These are phyloP conservation scores for Tolypocladium endophyticum DNA, from an alignment of 2,329 filamentous ascomycete species.

Conservation along the genomic window DNA sequence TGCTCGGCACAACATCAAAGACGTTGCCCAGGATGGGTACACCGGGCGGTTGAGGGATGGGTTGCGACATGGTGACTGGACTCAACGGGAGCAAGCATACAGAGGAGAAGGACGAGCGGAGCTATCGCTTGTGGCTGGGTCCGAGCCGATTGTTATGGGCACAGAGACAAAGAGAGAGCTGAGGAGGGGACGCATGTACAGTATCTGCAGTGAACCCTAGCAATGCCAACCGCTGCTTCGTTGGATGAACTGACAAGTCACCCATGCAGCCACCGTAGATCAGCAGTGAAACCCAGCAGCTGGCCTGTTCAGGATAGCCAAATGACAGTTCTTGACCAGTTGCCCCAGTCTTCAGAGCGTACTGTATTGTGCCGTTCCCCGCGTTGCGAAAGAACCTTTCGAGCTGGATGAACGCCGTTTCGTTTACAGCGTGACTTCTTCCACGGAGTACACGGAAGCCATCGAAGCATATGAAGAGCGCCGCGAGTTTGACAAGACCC, in stretches of 20 bases:
- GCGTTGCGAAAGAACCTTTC: background rate
- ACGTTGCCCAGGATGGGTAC: constrained; percentile 26
- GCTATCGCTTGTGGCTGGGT: background rate
- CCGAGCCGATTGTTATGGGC: background rate
- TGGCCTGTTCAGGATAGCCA: background rate
- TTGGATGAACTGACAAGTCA: constrained; percentile 3
- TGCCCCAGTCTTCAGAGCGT: background rate
- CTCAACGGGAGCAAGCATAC: background rate
- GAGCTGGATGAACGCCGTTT: background rate
- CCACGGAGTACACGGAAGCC: background rate
- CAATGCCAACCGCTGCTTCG: background rate
- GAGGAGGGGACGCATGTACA: constrained; percentile 1
- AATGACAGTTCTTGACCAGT: background rate
- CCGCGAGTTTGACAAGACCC: constrained; percentile 1
- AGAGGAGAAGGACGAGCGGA: background rate
- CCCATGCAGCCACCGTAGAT: constrained; percentile 6
- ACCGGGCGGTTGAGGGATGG: constrained; percentile 23
- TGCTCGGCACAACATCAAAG: constrained; percentile 21
- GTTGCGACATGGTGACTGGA: constrained; percentile 17
- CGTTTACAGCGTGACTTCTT: background rate
- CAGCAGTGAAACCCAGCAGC: background rate
- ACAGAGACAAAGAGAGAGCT: background rate
- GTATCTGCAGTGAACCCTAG: constrained; percentile 2
- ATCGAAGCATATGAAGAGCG: constrained; percentile 8
- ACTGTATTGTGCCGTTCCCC: background rate